Evolutionary conservation across 192 early-diverging fungal genomes (phyloP).

Genomic region (Rhizophagus clarus): DNA sequence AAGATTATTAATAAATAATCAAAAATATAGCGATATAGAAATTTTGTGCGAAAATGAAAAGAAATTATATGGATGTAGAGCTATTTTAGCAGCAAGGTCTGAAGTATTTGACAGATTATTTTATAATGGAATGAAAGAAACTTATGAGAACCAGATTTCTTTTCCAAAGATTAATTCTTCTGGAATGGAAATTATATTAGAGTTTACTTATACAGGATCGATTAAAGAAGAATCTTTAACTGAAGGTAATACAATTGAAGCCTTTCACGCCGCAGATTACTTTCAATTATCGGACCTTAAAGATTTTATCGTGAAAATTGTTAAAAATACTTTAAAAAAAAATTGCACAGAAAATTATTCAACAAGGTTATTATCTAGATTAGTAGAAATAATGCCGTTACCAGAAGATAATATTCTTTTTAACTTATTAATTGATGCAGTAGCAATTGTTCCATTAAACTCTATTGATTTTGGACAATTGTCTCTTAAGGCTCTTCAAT

Average conservation of each 20-base stretch:
- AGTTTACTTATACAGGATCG: not conserved
- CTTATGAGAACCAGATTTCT: not conserved
- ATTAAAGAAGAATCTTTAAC: not conserved
- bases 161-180: not conserved
- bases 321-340: not conserved
- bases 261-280: not conserved
- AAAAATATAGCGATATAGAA: not conserved
- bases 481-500: not conserved
- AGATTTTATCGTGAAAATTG: not conserved
- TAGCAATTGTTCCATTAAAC: too few relatives aligned
- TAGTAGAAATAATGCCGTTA: not conserved
- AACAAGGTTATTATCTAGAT: not conserved
- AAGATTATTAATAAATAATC: slow-evolving; percentile 1
- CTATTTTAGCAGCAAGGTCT: slow-evolving; percentile 13
- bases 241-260: not conserved
- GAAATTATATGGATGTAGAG: not conserved
- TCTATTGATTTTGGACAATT: not conserved
- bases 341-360: too few relatives aligned
- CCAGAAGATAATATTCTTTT: too few relatives aligned
- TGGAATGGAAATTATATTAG: not conserved
- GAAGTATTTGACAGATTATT: slow-evolving; percentile 17
- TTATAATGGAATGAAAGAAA: slow-evolving; percentile 21
- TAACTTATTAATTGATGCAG: too few relatives aligned
- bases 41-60: not conserved
- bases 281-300: slow-evolving; percentile 4